These are phyloP conservation scores for Thermothielavioides terrestris DNA, from an alignment of 495 filamentous ascomycete species.

Conservation along the genomic window DNA sequence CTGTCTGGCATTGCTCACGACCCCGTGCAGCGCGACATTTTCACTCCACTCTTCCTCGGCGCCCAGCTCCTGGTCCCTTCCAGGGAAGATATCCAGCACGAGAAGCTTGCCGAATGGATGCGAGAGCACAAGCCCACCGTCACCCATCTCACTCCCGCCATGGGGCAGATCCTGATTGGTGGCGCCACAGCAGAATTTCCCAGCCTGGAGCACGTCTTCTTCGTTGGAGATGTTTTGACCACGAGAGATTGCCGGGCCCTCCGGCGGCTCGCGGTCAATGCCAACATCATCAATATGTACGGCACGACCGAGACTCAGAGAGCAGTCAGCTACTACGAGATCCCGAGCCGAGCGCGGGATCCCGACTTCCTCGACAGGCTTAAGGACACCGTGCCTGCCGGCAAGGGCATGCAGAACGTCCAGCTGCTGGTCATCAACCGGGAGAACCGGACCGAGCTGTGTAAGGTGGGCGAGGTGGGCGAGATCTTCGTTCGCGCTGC, in stretches of 20 bases:
- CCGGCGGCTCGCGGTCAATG: conserved; percentile 69
- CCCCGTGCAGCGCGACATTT: conserved; percentile 87
- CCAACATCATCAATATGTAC: conserved; percentile 82
- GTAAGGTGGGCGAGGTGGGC: conserved; percentile 71
- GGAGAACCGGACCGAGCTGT: conserved; percentile 60
- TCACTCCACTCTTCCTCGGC: conserved; percentile 85
- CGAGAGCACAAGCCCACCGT: conserved; percentile 66
- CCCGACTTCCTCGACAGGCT: conserved; percentile 61
- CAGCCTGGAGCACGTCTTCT: conserved; percentile 72
- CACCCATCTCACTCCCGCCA: conserved; percentile 87
- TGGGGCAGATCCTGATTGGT: conserved; percentile 93
- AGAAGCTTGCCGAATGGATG: conserved; percentile 90
- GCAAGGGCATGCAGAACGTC: conserved; percentile 86
- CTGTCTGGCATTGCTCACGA: conserved; percentile 82
- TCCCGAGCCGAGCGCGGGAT: conserved; percentile 60
- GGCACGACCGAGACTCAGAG: conserved; percentile 87
- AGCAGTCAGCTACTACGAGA: conserved; percentile 79
- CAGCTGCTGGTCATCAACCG: conserved; percentile 87
- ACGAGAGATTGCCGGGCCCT: conserved; percentile 78
- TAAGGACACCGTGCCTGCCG: conserved; percentile 75
- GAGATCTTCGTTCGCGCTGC: conserved; percentile 86
- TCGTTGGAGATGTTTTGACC: conserved; percentile 87
- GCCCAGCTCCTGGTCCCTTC: conserved; percentile 75
- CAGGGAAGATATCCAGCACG: conserved; percentile 79
- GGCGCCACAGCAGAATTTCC: conserved; percentile 72